phyloP scores from a whole-genome alignment of 441 rosid genomes.

The Geranium incanum region DNA sequence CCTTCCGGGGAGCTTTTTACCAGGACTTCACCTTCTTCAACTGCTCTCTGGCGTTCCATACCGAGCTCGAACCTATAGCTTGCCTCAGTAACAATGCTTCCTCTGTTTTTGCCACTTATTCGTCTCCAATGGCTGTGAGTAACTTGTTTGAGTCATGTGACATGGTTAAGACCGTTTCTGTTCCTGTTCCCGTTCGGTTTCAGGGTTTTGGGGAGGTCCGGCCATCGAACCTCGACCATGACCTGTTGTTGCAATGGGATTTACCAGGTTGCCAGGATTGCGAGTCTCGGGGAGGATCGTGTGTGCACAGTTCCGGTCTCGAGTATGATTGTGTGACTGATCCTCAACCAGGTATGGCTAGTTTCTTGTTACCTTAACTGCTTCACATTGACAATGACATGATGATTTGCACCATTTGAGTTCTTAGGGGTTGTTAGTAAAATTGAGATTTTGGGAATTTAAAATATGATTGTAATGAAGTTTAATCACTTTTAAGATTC shows the following conservation, averaged over 20 bases:
- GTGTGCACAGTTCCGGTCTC: slow-evolving; percentile 10
- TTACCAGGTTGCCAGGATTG: slow-evolving; percentile 47
- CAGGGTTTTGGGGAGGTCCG: slow-evolving; percentile 27
- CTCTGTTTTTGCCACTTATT: slow-evolving; percentile 56
- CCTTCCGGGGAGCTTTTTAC: slow-evolving; percentile 30
- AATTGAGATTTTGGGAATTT: too few relatives aligned
- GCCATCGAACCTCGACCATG: slow-evolving; percentile 44
- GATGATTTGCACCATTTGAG: too few relatives aligned
- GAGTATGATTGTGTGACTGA: background rate
- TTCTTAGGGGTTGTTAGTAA: too few relatives aligned
- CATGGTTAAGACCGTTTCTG: slow-evolving; percentile 26
- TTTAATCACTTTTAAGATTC: too few relatives aligned
- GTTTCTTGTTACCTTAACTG: background rate
- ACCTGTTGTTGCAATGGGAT: slow-evolving; percentile 53
- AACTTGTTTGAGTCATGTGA: slow-evolving; percentile 29
- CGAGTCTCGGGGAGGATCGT: slow-evolving; percentile 26
- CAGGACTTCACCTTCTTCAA: slow-evolving; percentile 47
- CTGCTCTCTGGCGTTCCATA: slow-evolving; percentile 35
- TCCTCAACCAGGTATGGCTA: background rate
- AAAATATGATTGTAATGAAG: too few relatives aligned
- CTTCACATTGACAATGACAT: too few relatives aligned
- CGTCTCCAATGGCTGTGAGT: slow-evolving; percentile 15
- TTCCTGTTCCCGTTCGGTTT: slow-evolving; percentile 46
- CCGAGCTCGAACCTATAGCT: slow-evolving; percentile 37
- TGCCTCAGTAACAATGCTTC: slow-evolving; percentile 40